A percentile compares a stretch with the other conserved stretches of the same genome.
Evolutionary conservation across 169 alveolate genomes (phyloP).

Genomic region (Cryptosporidium sp.): DNA sequence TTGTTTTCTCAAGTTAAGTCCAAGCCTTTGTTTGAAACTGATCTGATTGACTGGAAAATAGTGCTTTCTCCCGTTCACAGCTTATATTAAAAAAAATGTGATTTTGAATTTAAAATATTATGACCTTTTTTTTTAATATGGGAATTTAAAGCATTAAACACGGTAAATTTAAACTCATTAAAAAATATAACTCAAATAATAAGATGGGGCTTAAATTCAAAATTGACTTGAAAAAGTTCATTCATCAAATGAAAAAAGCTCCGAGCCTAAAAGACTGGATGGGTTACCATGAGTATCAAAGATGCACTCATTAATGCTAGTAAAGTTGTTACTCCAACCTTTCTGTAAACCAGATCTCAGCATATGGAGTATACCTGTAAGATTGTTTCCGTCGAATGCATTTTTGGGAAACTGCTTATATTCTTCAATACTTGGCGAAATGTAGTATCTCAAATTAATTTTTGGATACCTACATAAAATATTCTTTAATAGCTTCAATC

Average conservation of each 20-base stretch:
- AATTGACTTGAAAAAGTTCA: neutral
- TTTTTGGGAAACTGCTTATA: conserved; percentile 52
- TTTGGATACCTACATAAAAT: conserved; percentile 56
- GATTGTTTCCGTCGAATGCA: conserved; percentile 72
- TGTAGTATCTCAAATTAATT: conserved; percentile 48
- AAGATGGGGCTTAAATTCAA: too few species aligned
- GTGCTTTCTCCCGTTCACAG: neutral
- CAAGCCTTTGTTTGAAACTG: conserved; percentile 15
- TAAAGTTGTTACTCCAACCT: conserved; percentile 64
- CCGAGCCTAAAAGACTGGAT: conserved; percentile 20
- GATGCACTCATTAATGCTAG: conserved; percentile 46
- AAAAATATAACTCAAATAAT: neutral
- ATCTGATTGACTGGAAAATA: conserved; percentile 45
- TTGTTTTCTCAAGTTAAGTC: neutral
- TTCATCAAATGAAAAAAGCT: conserved; percentile 9
- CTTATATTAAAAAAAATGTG: neutral
- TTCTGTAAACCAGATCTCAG: conserved; percentile 42
- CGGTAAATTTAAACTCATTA: too few species aligned
- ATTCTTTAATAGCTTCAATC: conserved; percentile 34
- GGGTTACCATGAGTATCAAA: neutral
- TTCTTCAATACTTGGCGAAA: conserved; percentile 55
- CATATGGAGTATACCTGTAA: conserved; percentile 67
- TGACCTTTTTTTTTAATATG: neutral
- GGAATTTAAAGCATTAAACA: neutral
- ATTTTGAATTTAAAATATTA: too few species aligned